These are phyloP conservation scores for Achaetomium macrosporum DNA, from an alignment of 2,329 filamentous ascomycete genomes.

Conservation along the genomic window DNA sequence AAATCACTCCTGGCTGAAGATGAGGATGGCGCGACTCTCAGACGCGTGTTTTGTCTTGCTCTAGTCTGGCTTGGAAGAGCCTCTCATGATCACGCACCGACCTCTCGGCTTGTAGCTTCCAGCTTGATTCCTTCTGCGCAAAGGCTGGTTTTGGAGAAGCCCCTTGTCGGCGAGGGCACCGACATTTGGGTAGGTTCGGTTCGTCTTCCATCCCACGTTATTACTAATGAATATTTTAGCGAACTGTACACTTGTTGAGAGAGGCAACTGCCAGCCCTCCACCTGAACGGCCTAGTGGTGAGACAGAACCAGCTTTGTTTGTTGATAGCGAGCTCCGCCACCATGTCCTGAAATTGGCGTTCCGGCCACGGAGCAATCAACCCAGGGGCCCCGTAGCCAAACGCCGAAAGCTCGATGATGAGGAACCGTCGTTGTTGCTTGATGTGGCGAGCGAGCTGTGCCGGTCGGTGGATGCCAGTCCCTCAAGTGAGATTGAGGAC, in stretches of 20 bases:
- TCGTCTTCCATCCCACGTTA: neutral
- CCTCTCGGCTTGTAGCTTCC: slow-evolving; percentile 24
- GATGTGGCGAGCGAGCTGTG: slow-evolving; percentile 5
- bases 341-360: slow-evolving; percentile 12
- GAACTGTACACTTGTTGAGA: slow-evolving; percentile 18
- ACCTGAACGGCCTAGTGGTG: neutral
- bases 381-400: slow-evolving; percentile 11
- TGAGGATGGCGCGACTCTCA: slow-evolving; percentile 12
- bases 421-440: neutral
- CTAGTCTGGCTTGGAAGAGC: slow-evolving; percentile 25
- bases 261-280: slow-evolving; percentile 8
- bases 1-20: slow-evolving; percentile 18
- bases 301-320: slow-evolving; percentile 15
- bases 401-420: slow-evolving; percentile 16
- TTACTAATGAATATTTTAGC: slow-evolving; percentile 8
- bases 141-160: slow-evolving; percentile 16
- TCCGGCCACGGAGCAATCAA: neutral
- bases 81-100: slow-evolving; percentile 23
- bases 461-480: slow-evolving; percentile 3
- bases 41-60: slow-evolving; percentile 20
- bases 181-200: slow-evolving; percentile 24
- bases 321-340: slow-evolving; percentile 16
- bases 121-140: slow-evolving; percentile 21
- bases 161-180: slow-evolving; percentile 17
- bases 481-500: slow-evolving; percentile 5